Evolutionary conservation across 768 basidiomycete genomes (phyloP), one percentile per base, ranked within the genome.

Genomic region (Zangia roseola): DNA sequence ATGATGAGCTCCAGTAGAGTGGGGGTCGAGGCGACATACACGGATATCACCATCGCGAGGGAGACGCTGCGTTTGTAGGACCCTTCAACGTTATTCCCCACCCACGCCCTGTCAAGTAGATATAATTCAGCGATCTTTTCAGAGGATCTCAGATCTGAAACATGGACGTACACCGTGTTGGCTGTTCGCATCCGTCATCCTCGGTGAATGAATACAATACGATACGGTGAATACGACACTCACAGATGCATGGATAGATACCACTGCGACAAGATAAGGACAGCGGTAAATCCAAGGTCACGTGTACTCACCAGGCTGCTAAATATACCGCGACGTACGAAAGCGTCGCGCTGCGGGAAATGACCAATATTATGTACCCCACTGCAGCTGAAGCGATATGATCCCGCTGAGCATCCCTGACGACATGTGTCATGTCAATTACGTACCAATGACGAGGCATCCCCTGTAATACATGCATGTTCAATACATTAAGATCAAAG

Each of bases 251-350:
- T 5, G 87, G 85, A 62, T 86, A 90, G 47, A 90, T 88, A 9
- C 88, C 88, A 55, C 83, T 82, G 45, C 14, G 26, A 24, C 1
- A 17, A 36, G 4, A 20, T 50, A 21, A 55, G 23, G 10, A 17
- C 26, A 6, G 14, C 13, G 12, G 10, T 10, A 16, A 1, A 19
- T 20, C 16, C 6, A 10, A 26, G 30, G 16, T 19, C 35, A 13
- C 33, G 20, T 39, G 60, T 31, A 31, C 79, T 64, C 50, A 83
- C 83, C 79, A 80, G 40, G 86, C 80, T 9, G 87, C 86, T 57
- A 88, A 68, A 61, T 78, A 90, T 34, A 83, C 80, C 34, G 83
- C 86, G 43, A 87, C 77, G 65, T 89, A 88, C 1, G 85, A 88
- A 7, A 89, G 67, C 1, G 80, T 76, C 1, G 84, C 73, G 52